Evolutionary conservation across 805 yeast species (phyloP), one percentile per base, ranked within the genome.

Genomic region (Pichia californica): DNA sequence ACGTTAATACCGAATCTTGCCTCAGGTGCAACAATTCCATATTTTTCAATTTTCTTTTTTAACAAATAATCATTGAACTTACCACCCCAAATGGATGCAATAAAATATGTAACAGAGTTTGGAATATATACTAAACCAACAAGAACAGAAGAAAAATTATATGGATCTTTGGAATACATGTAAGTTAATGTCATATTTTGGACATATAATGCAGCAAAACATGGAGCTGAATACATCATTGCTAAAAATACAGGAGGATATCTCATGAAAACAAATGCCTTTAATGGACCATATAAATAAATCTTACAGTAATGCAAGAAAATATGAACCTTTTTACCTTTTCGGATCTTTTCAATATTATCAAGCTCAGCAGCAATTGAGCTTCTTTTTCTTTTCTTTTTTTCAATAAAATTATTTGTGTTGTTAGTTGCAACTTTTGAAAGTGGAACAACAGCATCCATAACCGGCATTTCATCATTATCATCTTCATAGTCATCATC

Each of bases 41-140:
- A 74, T 51, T 81, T 77, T 40, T 64, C 61, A 42, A 72, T 70
- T 38, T 76, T 67, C 35, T 65, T 67, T 36, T 65, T 67, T 30
- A 85, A 59, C 33, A 85, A 63, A 36, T 64, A 57, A 59, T 87
- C 96, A 41, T 79, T 79, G 83, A 91, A 87, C 48, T 70, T 71
- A 3, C 96, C 96, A 30, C 94, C 94, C 48, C 75, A 68, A n/a
- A 88, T 63, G 0, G 91, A 81, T 0, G 94, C 91, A 37, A 81
- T 52, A 30, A 87, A 62, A 56, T 86, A 87, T 0, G 89, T 76
- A 21, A 85, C 74, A 0, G 95, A 85, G 59, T 87, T 87, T 30
- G 96, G 95, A 28, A 87, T 78, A 64, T 85, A 87, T 44, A 84
- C 70, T 23, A 87, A 68, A 28, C 96, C 96, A 38, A 82, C 73